Evolutionary conservation across 1,284 basidiomycete species (phyloP).

Genomic region (Moesziomyces sp.): DNA sequence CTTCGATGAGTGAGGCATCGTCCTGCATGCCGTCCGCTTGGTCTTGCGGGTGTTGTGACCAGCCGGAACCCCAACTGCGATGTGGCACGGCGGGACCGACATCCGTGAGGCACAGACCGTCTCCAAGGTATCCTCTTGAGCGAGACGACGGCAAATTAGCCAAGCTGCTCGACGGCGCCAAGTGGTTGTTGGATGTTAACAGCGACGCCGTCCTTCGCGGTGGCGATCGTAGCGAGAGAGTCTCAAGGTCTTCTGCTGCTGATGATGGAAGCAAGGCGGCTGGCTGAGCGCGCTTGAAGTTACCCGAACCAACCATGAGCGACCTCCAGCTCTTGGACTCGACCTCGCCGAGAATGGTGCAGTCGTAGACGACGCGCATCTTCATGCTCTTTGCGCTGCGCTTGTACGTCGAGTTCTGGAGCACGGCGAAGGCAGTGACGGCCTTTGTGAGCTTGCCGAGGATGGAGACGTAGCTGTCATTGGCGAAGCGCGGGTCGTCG

Average conservation of each 20-base stretch:
- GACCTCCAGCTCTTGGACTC: conserved; percentile 61
- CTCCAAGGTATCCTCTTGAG: conserved; percentile 40
- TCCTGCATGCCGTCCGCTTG: conserved; percentile 5
- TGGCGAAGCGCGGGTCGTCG: conserved; percentile 60
- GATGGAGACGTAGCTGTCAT: conserved; percentile 51
- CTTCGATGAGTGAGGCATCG: conserved; percentile 39
- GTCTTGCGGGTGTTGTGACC: background rate
- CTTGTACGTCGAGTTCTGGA: conserved; percentile 71
- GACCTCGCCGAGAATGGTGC: conserved; percentile 69
- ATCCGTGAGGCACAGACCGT: conserved; percentile 51
- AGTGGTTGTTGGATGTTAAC: conserved; percentile 5
- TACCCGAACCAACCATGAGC: conserved; percentile 52
- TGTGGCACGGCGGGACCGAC: conserved; percentile 12
- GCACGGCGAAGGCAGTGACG: conserved; percentile 71
- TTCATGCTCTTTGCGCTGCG: conserved; percentile 64
- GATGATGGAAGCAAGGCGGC: conserved; percentile 18
- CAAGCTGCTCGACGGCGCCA: conserved; percentile 2
- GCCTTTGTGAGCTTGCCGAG: conserved; percentile 70
- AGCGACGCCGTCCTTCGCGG: conserved; percentile 26
- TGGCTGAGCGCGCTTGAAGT: conserved; percentile 37
- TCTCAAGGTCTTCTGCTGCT: conserved; percentile 18
- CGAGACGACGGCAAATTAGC: conserved; percentile 12
- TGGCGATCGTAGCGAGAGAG: conserved; percentile 22
- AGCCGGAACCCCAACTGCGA: conserved; percentile 3
- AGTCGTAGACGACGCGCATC: conserved; percentile 71